Conservation (phyloP, 1,139 yeast species). For the Hemisphaericaspora lyxosophila region DNA sequence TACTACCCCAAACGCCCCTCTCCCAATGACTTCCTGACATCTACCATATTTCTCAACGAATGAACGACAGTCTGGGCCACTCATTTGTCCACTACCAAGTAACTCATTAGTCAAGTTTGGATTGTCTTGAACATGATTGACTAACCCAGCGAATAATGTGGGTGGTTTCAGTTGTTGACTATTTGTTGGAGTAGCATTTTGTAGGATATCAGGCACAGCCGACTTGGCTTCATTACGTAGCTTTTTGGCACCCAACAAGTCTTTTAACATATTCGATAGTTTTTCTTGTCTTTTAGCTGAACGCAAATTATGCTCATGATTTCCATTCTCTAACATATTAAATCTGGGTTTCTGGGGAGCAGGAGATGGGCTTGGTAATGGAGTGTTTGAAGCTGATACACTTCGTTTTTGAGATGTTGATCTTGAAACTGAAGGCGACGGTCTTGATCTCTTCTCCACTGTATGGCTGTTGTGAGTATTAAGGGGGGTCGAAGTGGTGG, state of each 20-base stretch:
- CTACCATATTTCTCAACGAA: constrained; percentile 52
- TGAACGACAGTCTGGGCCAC: constrained; percentile 32
- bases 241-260: constrained; percentile 77
- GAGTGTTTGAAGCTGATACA: constrained; percentile 6
- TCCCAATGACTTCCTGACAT: constrained; percentile 50
- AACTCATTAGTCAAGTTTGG: constrained; percentile 3
- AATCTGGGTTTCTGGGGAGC: constrained; percentile 43
- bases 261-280: constrained; percentile 81
- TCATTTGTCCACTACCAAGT: not conserved
- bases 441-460: not conserved
- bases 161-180: constrained; percentile 48
- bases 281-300: constrained; percentile 87
- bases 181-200: constrained; percentile 9
- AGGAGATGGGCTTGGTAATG: constrained; percentile 7
- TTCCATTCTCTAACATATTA: constrained; percentile 58
- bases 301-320: constrained; percentile 76
- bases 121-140: constrained; percentile 58
- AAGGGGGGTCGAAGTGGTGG: constrained; percentile 4
- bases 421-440: constrained; percentile 3
- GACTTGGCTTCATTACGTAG: constrained; percentile 77
- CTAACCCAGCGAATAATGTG: constrained; percentile 77
- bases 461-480: not conserved
- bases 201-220: constrained; percentile 72
- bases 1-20: constrained; percentile 51
- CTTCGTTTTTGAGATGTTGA: constrained; percentile 9